Conservation (phyloP, 192 early-diverging fungal species). For the Backusella parvicylindrica region DNA sequence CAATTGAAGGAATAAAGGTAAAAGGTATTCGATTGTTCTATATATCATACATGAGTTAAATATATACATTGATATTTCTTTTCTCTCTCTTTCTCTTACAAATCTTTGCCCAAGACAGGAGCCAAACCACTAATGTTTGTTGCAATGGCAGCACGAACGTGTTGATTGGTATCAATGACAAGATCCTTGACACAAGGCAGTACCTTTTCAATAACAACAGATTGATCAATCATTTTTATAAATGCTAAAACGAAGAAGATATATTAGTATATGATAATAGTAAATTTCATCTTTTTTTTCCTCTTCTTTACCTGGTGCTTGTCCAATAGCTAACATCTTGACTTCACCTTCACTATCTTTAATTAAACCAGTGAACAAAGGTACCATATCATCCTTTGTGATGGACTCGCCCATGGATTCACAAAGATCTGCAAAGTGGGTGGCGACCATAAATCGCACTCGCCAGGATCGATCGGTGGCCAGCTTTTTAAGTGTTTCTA, state of each 20-base stretch:
- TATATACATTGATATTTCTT: not conserved
- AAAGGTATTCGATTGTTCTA: slow-evolving; percentile 91
- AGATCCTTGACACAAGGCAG: slow-evolving; percentile 93
- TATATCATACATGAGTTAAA: not conserved
- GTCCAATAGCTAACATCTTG: slow-evolving; percentile 88
- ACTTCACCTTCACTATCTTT: slow-evolving; percentile 99
- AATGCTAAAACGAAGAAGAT: slow-evolving; percentile 36
- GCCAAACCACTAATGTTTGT: slow-evolving; percentile 95
- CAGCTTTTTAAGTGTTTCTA: slow-evolving; percentile 72
- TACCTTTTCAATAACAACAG: slow-evolving; percentile 77
- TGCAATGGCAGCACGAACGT: slow-evolving; percentile 95
- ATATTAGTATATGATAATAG: not conserved
- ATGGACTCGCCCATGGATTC: slow-evolving; percentile 76
- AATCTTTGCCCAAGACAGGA: slow-evolving; percentile 92
- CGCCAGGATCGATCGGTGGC: slow-evolving; percentile 96
- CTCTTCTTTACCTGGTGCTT: slow-evolving; percentile 67
- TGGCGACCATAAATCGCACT: slow-evolving; percentile 98
- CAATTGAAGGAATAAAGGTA: slow-evolving; percentile 93
- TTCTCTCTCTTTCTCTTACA: slow-evolving; percentile 39
- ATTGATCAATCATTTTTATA: slow-evolving; percentile 69
- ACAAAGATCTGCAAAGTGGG: slow-evolving; percentile 91
- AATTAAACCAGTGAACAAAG: slow-evolving; percentile 80
- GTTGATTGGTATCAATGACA: slow-evolving; percentile 92
- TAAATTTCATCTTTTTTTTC: not conserved
- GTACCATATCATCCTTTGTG: slow-evolving; percentile 82